Evolutionary conservation across 2,329 filamentous ascomycete genomes (phyloP).

Genomic region (Aaosphaeria pasadenensis): DNA sequence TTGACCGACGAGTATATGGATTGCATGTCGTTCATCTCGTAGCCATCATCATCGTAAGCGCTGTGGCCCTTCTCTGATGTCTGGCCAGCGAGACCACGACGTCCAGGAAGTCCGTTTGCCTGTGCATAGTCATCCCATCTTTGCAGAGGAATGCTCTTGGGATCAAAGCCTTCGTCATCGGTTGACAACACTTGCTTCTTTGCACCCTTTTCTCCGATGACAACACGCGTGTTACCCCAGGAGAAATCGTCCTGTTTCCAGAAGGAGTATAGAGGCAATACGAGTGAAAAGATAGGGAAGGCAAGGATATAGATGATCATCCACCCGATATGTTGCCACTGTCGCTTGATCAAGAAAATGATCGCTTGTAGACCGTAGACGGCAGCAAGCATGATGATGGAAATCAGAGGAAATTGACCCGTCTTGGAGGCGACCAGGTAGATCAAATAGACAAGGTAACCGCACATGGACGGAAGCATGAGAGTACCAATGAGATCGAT

Average conservation of each 20-base stretch:
- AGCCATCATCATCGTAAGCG: constrained; percentile 69
- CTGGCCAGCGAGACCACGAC: constrained; percentile 63
- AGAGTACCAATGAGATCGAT: constrained; percentile 91
- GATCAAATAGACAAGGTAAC: constrained; percentile 84
- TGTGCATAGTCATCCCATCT: constrained; percentile 96
- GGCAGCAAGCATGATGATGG: constrained; percentile 81
- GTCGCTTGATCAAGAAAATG: constrained; percentile 93
- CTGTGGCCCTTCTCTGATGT: constrained; percentile 60
- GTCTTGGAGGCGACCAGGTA: constrained; percentile 67
- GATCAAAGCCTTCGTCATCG: constrained; percentile 79
- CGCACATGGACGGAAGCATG: constrained; percentile 83
- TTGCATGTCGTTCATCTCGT: constrained; percentile 98
- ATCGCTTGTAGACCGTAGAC: constrained; percentile 95
- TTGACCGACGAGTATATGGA: constrained; percentile 92
- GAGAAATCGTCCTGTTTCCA: constrained; percentile 99
- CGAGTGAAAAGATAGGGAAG: constrained; percentile 88
- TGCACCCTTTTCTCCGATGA: constrained; percentile 87
- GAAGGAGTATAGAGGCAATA: constrained; percentile 95
- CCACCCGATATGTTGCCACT: constrained; percentile 99
- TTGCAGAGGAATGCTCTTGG: constrained; percentile 87
- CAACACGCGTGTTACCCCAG: constrained; percentile 97
- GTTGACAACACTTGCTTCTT: constrained; percentile 91
- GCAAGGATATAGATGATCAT: constrained; percentile 99
- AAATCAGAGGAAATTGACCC: constrained; percentile 81
- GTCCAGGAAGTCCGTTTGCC: constrained; percentile 83